A percentile compares a stretch with the other conserved stretches of the same genome.
phyloP scores from a whole-genome alignment of 2,329 filamentous ascomycete genomes.

The Penicillium nordicum region DNA sequence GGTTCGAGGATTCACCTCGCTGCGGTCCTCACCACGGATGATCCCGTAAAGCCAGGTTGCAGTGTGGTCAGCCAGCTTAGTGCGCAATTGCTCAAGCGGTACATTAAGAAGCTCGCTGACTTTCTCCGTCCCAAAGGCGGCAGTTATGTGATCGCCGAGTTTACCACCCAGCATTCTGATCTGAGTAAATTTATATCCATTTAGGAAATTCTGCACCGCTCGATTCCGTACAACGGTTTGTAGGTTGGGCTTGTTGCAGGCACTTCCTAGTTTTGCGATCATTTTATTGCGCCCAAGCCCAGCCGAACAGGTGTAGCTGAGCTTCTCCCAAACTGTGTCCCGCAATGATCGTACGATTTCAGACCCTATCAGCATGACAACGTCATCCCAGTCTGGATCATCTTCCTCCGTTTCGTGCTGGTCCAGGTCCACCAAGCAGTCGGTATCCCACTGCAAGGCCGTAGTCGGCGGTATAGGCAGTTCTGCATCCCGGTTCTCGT shows the following conservation, averaged over 20 bases:
- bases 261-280: constrained; percentile 88
- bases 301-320: constrained; percentile 88
- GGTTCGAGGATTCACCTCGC: constrained; percentile 84
- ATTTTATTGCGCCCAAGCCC: constrained; percentile 91
- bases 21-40: constrained; percentile 79
- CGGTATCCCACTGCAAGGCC: constrained; percentile 73
- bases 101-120: constrained; percentile 72
- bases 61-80: constrained; percentile 76
- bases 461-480: constrained; percentile 71
- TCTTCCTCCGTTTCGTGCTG: constrained; percentile 67
- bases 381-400: constrained; percentile 94
- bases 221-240: constrained; percentile 92
- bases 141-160: constrained; percentile 78
- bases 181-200: constrained; percentile 87
- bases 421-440: constrained; percentile 78
- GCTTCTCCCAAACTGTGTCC: constrained; percentile 60
- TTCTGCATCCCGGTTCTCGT: constrained; percentile 51
- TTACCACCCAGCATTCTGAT: constrained; percentile 95
- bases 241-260: constrained; percentile 86
- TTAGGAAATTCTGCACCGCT: constrained; percentile 74
- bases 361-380: constrained; percentile 79
- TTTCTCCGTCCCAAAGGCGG: constrained; percentile 75
- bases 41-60: constrained; percentile 81
- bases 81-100: constrained; percentile 70
- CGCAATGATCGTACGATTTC: constrained; percentile 82